These are phyloP conservation scores for Aspergillus fijiensis DNA, from an alignment of 2,329 filamentous ascomycete species.

Conservation along the genomic window DNA sequence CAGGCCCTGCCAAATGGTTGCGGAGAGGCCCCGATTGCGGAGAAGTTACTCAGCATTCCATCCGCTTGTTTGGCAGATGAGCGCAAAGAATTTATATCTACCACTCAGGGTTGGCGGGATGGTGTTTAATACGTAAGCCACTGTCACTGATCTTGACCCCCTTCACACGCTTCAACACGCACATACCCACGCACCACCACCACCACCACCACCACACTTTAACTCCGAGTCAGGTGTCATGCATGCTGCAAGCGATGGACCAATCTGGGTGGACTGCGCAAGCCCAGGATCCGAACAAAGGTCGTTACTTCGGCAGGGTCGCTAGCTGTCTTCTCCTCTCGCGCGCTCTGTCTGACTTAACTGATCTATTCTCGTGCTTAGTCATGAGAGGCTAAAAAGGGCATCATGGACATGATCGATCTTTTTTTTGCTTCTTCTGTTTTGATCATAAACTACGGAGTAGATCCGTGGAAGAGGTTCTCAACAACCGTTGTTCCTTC, in stretches of 20 bases:
- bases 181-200: slow-evolving; percentile 1
- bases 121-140: slow-evolving; percentile 1
- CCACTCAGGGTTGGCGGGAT: background rate
- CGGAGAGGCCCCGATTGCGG: background rate
- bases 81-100: slow-evolving; percentile 2
- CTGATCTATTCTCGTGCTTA: background rate
- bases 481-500: background rate
- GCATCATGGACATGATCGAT: background rate
- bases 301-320: background rate
- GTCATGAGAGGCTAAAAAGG: background rate
- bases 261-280: slow-evolving; percentile 6
- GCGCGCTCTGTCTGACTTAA: too few relatives aligned
- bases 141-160: background rate
- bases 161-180: background rate
- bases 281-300: background rate
- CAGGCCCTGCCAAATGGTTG: background rate
- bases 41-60: background rate
- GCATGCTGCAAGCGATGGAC: slow-evolving; percentile 8
- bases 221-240: slow-evolving; percentile 3
- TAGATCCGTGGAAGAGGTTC: background rate
- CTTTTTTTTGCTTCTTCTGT: background rate
- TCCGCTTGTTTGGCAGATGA: background rate
- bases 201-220: slow-evolving; percentile 1
- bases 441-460: background rate
- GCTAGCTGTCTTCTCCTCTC: background rate